Evolutionary conservation across 768 basidiomycete genomes (phyloP).

Genomic region (Lactarius pseudohatsudake): DNA sequence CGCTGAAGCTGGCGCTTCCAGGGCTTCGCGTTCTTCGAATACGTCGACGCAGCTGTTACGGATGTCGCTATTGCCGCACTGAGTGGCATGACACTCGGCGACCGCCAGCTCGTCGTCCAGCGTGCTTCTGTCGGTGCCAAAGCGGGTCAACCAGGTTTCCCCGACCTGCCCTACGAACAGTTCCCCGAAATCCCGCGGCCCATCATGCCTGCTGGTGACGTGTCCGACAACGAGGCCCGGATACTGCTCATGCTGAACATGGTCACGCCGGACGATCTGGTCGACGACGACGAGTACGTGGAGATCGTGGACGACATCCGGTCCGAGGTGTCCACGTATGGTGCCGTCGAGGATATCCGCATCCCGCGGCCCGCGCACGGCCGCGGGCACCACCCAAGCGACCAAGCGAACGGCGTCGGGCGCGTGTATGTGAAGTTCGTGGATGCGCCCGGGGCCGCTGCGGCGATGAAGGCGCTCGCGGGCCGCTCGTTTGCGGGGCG

Average conservation of each 20-base stretch:
- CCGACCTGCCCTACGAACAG: slow-evolving; percentile 70
- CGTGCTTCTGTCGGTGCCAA: slow-evolving; percentile 94
- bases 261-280: slow-evolving; percentile 91
- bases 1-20: slow-evolving; percentile 35
- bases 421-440: slow-evolving; percentile 92
- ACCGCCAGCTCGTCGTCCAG: slow-evolving; percentile 93
- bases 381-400: slow-evolving; percentile 35
- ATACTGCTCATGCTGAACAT: slow-evolving; percentile 98
- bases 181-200: slow-evolving; percentile 84
- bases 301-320: slow-evolving; percentile 95
- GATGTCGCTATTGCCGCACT: slow-evolving; percentile 95
- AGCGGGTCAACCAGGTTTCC: slow-evolving; percentile 62
- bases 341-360: slow-evolving; percentile 77
- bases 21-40: slow-evolving; percentile 99
- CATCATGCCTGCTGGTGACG: slow-evolving; percentile 83
- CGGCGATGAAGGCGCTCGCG: slow-evolving; percentile 82
- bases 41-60: slow-evolving; percentile 83
- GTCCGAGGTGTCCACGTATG: slow-evolving; percentile 83
- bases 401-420: slow-evolving; percentile 92
- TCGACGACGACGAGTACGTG: slow-evolving; percentile 87
- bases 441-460: slow-evolving; percentile 57
- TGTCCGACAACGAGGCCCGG: slow-evolving; percentile 52
- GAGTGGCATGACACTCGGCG: slow-evolving; percentile 97
- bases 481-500: slow-evolving; percentile 86
- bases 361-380: slow-evolving; percentile 78